Evolutionary conservation across 2,329 filamentous ascomycete species (phyloP).

Genomic region (Trichoderma simmonsii): DNA sequence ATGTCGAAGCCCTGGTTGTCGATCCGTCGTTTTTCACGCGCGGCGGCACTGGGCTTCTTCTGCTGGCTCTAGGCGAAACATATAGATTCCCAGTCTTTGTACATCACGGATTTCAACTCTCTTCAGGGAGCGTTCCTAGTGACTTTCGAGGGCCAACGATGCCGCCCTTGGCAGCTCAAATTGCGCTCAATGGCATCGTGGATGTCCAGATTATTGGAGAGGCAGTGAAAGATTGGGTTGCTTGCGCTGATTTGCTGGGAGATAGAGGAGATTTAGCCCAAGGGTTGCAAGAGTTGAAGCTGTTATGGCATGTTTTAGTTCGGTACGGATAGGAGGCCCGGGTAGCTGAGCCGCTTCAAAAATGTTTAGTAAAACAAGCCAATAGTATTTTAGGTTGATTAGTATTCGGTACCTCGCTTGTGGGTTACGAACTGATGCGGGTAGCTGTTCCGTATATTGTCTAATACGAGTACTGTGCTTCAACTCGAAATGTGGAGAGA

Average conservation of each 20-base stretch:
- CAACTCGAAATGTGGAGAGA: neutral
- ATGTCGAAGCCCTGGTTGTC: conserved; percentile 23
- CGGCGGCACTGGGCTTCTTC: conserved; percentile 11
- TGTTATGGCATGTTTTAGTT: conserved; percentile 22
- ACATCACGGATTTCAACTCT: conserved; percentile 19
- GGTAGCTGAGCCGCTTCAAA: neutral
- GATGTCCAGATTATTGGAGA: conserved; percentile 5
- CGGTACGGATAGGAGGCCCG: conserved; percentile 1
- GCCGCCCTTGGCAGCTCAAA: conserved; percentile 19
- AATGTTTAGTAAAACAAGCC: neutral
- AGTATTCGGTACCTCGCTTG: neutral
- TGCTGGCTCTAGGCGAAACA: conserved; percentile 15
- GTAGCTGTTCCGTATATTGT: neutral
- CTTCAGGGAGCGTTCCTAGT: conserved; percentile 5
- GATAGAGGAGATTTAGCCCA: conserved; percentile 14
- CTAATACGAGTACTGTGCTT: neutral
- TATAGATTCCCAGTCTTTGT: conserved; percentile 21
- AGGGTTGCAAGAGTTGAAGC: conserved; percentile 18
- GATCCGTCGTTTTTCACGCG: conserved; percentile 22
- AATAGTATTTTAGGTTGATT: neutral
- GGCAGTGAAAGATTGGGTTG: neutral
- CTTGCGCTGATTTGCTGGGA: neutral
- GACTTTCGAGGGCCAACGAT: conserved; percentile 24
- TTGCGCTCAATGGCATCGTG: conserved; percentile 15
- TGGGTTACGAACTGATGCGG: neutral